Evolutionary conservation across 2,329 filamentous ascomycete species (phyloP).

Genomic region (Lasiodiplodia sp.): DNA sequence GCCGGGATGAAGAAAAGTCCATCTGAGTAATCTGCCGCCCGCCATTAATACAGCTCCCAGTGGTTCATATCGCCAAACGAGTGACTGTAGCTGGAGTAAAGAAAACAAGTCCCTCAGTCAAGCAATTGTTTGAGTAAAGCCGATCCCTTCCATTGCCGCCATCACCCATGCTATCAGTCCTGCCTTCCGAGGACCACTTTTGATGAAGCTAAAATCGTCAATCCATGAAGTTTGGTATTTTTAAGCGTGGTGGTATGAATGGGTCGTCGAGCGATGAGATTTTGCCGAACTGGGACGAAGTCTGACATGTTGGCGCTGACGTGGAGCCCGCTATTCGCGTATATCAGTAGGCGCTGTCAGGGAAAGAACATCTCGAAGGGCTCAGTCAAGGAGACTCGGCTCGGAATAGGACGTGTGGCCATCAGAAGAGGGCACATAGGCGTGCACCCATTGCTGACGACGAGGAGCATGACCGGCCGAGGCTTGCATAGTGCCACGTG

Average conservation of each 20-base stretch:
- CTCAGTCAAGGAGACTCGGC: slow-evolving; percentile 9
- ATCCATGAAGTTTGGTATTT: neutral
- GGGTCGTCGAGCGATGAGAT: neutral
- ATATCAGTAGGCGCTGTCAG: neutral
- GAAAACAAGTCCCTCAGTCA: neutral
- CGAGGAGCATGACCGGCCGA: neutral
- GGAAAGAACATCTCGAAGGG: neutral
- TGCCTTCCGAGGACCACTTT: no score
- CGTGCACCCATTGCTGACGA: slow-evolving; percentile 2
- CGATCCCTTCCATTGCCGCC: no score
- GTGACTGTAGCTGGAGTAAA: neutral
- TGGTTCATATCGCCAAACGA: neutral
- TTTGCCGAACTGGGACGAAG: neutral
- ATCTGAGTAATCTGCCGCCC: neutral
- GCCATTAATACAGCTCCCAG: neutral
- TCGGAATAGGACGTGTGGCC: neutral
- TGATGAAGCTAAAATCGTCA: neutral
- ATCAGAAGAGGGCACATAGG: neutral
- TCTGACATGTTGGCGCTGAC: neutral
- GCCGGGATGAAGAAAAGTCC: neutral
- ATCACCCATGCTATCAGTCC: no score
- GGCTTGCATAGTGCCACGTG: neutral
- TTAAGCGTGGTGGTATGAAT: neutral
- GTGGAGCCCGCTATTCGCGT: neutral
- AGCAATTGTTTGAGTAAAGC: neutral